Base-by-base conservation (phyloP, 176 grass and related monocot species). In the Cenchrus fungigraminus region DNA sequence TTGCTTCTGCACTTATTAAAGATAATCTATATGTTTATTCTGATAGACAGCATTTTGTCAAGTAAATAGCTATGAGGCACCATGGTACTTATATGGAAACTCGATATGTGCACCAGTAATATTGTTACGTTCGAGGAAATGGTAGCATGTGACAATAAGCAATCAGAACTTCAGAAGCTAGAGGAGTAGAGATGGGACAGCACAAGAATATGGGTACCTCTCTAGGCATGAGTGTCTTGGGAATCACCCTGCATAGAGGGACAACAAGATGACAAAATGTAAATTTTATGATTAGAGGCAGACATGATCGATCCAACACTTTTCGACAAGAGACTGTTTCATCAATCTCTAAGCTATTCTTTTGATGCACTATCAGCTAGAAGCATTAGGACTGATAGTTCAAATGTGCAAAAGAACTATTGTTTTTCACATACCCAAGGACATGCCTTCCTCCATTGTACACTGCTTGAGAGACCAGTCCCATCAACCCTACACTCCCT, bases 181-280 rank as follows among this genome's bases (percentile, higher is more conserved):
- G 3, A 40, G 37, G 37, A 40, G 37, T 4, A 4, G 55, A 53
- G 45, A 43, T 67, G 61, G 61, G 60, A 85, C 63, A 56, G 49
- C 56, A 80, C 61, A 74, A 56, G 17, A 58, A 34, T 56, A 89
- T 40, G 61, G 60, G 54, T 89, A 89, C 87, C 87, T 89, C 87
- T 89, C 82, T 84, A 81, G 87, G 87, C 87, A 89, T 89, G 29
- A 89, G 82, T 1, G 87, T 85, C 87, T 89, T 89, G 87, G 87
- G 87, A 89, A 89, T 89, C 25, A 89, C 82, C 77, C 87, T 89
- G 77, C 82, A 81, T 79, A 78, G 79, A 79, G 65, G 80, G 80
- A 83, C 86, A 83, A 61, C 12, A 74, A 76, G 28, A 89, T 89
- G 69, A 89, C 60, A 82, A 82, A 25, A 47, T 37, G 32, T 76